Evolutionary conservation across 2,329 filamentous ascomycete species (phyloP), one percentile per base, ranked within the genome.

Genomic region (Graphilbum ipis-grandicollis): DNA sequence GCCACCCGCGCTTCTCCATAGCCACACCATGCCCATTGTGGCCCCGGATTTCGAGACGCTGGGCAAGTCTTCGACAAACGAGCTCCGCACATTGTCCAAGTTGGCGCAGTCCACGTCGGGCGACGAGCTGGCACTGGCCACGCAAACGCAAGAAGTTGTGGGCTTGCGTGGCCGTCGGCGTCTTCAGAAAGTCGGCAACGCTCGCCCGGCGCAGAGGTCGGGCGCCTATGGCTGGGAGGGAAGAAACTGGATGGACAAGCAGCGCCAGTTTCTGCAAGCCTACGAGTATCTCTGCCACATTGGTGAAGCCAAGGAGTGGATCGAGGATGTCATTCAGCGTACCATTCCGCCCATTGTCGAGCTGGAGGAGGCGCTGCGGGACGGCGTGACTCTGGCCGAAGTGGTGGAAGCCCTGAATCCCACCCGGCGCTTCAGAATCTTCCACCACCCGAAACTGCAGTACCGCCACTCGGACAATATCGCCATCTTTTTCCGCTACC

Each of bases 251-350:
- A 98, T 98, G 88, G 90, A 98, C 55, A 90, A 93, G 53, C 88
- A 98, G 53, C 74, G 90, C 19, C 88, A 96, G 54, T 96, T 94
- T 50, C 60, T 98, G 37, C 83, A 93, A 56, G 90, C 90, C 7
- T 98, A 98, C 52, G 90, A 98, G 55, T 98, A 98, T 53, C 77
- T 98, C 28, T 98, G 90, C 53, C 90, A 98, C 52, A 96, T 98
- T 46, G 90, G 90, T 54, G 90, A 98, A 62, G 90, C 90, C 18
- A 96, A 96, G 54, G 88, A 96, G 57, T 98, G 90, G 90, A 93
- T 98, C 46, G 90, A 98, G 43, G 66, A 92, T 52, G 74, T 94
- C 41, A 83, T 90, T 39, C 74, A 88, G 43, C 75, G 79, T 45
- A 66, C 79, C 36, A 83, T 98, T 28, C 86, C 90, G 4, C 81